Evolutionary conservation across 2,329 filamentous ascomycete genomes (phyloP), one percentile per base, ranked within the genome.

Genomic region (Erysiphe pulchra): DNA sequence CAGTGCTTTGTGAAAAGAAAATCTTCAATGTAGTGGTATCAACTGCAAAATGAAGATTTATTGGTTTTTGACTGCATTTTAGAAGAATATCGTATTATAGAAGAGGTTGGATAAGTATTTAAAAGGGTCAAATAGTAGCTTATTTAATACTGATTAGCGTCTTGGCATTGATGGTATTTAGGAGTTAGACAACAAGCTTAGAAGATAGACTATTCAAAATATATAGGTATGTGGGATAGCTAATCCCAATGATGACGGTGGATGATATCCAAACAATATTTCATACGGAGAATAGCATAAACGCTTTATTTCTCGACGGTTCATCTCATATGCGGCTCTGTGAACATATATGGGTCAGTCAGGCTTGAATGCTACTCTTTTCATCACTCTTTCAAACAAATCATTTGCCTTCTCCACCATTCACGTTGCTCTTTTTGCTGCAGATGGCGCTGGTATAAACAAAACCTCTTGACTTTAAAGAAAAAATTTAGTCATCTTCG

Each of bases 381-480:
- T 28, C 24, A 28, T 28, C 8, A 42, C 45, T 9, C 13, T n/a
- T 28, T 46, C 30, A 2, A 42, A 28, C 11, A 47, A 37, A 39
- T 44, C 41, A 14, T 44, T 36, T 17, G 45, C 41, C 13, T 47
- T 47, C 9, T 47, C 45, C 4, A 31, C 5, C n/a, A 47, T 47
- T 2, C 45, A 12, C 2, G 17, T 39, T n/a, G n/a, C 16, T 6
- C 37, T 47, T 30, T 47, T 47, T 0, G 20, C 28, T 4, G 17
- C 20, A 4, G 31, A n/a, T 0, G 28, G 40, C 1, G 45, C 42
- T 8, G 28, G 24, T 2, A 32, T 38, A 13, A 9, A 40, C 13
- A 42, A 4, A 11, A 42, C 40, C 13, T 24, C 7, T 3, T n/a
- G 8, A 28, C 30, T 30, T 9, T 31, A 13, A 12, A 17, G 30